Conservation (phyloP, 2,329 filamentous ascomycete genomes). For the Chaetomiaceae sp. region DNA sequence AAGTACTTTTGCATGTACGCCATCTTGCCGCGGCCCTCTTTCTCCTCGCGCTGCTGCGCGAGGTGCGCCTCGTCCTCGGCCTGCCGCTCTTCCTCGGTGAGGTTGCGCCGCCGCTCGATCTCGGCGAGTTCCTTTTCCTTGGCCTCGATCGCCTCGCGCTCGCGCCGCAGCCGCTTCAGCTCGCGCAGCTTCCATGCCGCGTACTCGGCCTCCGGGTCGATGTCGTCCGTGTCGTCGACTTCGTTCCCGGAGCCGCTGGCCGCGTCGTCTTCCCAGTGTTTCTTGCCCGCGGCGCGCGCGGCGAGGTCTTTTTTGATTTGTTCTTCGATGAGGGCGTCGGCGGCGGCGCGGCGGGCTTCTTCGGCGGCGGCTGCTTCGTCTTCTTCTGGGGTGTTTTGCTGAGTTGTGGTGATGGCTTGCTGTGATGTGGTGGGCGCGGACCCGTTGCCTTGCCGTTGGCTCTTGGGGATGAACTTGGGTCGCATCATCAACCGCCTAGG, state of each 20-base stretch:
- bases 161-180: conserved; percentile 80
- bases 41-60: conserved; percentile 73
- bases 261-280: conserved; percentile 77
- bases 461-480: conserved; percentile 60
- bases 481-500: conserved; percentile 55
- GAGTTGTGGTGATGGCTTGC: conserved; percentile 16
- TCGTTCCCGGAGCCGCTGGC: conserved; percentile 65
- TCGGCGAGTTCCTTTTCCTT: conserved; percentile 84
- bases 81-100: conserved; percentile 80
- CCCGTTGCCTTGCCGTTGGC: conserved; percentile 7
- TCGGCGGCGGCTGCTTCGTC: conserved; percentile 31
- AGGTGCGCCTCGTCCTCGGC: conserved; percentile 79
- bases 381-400: conserved; percentile 25
- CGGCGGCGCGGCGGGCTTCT: conserved; percentile 61
- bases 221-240: conserved; percentile 82
- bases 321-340: conserved; percentile 78
- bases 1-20: conserved; percentile 93
- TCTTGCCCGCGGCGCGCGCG: conserved; percentile 69
- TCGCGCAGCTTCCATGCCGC: conserved; percentile 94
- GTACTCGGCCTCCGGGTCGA: conserved; percentile 82
- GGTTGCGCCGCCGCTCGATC: conserved; percentile 78
- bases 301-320: conserved; percentile 79
- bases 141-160: conserved; percentile 77
- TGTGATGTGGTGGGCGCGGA: conserved; percentile 7
- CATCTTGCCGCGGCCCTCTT: conserved; percentile 73